A percentile compares a stretch with the other conserved stretches of the same genome.
These are phyloP conservation scores for Pseudoturritis turrita DNA, from an alignment of 345 rosid genomes.

Conservation along the genomic window DNA sequence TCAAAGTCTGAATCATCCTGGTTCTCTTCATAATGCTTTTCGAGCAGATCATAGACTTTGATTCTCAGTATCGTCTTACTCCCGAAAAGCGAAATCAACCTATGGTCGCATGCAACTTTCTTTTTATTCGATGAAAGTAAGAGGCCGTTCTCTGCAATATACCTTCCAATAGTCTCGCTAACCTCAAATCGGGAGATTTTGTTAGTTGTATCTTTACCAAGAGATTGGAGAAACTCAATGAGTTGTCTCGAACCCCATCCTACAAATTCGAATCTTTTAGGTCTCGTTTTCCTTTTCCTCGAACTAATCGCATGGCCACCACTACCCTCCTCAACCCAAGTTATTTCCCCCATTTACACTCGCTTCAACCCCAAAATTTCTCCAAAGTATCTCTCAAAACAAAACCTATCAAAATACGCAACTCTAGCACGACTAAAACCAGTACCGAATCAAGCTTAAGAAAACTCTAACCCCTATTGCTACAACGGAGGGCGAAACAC, in stretches of 20 bases:
- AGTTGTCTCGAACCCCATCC: slow-evolving; percentile 86
- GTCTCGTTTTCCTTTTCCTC: slow-evolving; percentile 43
- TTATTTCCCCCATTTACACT: slow-evolving; percentile 18
- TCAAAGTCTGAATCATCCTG: slow-evolving; percentile 47
- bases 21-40: slow-evolving; percentile 62
- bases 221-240: slow-evolving; percentile 50
- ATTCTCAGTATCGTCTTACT: slow-evolving; percentile 39
- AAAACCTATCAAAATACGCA: neutral
- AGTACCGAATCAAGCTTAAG: neutral
- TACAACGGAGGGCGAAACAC: neutral
- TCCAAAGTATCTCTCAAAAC: neutral
- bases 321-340: slow-evolving; percentile 46
- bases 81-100: slow-evolving; percentile 56
- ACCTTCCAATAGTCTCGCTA: slow-evolving; percentile 38
- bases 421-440: neutral
- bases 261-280: slow-evolving; percentile 44
- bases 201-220: slow-evolving; percentile 43
- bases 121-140: slow-evolving; percentile 46
- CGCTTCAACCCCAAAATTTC: neutral
- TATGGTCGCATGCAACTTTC: slow-evolving; percentile 52
- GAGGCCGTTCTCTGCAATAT: slow-evolving; percentile 45
- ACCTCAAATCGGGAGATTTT: slow-evolving; percentile 51
- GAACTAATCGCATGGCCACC: neutral
- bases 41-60: slow-evolving; percentile 55
- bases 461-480: neutral